Evolutionary conservation across 2,329 filamentous ascomycete species (phyloP), one percentile per base, ranked within the genome.

Genomic region (Fusarium zealandicum): DNA sequence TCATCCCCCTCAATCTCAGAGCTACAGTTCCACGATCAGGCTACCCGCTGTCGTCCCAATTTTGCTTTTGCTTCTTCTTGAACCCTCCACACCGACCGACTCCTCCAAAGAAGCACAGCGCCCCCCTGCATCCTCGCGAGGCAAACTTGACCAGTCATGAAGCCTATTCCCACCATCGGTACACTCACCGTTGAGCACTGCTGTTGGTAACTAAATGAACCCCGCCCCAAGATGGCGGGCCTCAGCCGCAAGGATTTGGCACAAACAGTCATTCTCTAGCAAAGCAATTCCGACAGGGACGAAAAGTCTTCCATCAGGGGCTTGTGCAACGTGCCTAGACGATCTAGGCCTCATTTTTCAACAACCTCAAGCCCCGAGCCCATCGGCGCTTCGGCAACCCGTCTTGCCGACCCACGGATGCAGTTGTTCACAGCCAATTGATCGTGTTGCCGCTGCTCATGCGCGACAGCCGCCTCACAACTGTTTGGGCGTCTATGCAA

Each of bases 41-140:
- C 35, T 46, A 43, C 48, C 63, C 59, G 64, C 59, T 66, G 59
- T 61, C 63, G 61, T 66, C 55, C 37, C 58, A 48, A 59, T 45
- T 44, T 20, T 28, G 25, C 37, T 28, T 12, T 30, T 43, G 25
- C 58, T 36, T n/a, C 31, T 11, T 30, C 22, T 17, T 35, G 22
- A 46, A 38, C 30, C 18, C 36, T 39, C 8, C 8, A 35, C n/a
- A 17, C n/a, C 8, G n/a, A 17, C n/a, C 8, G n/a, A 35, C 32
- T 17, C 32, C 4, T 14, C 32, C 13, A 8, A 8, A 25, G 9
- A 20, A 6, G 20, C 20, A 20, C 4, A 20, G 6, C 20, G 20
- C 6, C 4, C 6, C 20, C 20, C 20, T 20, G 20, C 20, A 20
- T 20, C 20, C 20, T 20, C 4, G 20, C 20, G 6, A 20, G 20